Evolutionary conservation across 495 filamentous ascomycete species (phyloP), one percentile per base, ranked within the genome.

Genomic region (Podospora conica): DNA sequence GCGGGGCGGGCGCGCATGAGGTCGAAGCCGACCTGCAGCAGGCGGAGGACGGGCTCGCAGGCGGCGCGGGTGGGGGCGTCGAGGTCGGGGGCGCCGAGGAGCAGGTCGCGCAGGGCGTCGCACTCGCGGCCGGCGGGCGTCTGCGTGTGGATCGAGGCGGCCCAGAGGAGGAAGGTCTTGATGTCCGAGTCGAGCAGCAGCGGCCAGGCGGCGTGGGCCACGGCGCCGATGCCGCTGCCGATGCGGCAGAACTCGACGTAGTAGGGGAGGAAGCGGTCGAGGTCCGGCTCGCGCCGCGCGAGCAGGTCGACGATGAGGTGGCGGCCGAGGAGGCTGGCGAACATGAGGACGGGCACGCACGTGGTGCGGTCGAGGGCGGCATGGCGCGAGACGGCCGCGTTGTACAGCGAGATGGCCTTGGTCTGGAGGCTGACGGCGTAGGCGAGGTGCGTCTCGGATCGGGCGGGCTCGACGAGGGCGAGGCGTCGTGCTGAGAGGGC

Each of bases 351-450:
- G 21, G 75, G 69, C 1, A 73, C 71, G 66, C 77, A 78, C 68
- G 78, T 78, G 28, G 62, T 65, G 28, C 69, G 60, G 70, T 78
- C 66, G 21, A 79, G 66, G 24, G 68, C 61, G 3, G 71, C 68
- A 18, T 8, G 40, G 29, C 58, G 68, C 12, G 71, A 65, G 4
- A 62, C 68, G 18, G 69, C 67, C 11, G 65, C 65, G 68, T 79
- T 79, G 68, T 76, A 79, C 23, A 79, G 68, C 12, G 71, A 76
- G 40, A 79, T 70, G 3, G 76, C 77, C 8, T 69, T 73, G 1
- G 74, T 78, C 54, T 79, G 77, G 18, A 78, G 66, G 4, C 64
- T 63, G 11, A 76, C 72, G 28, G 77, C 72, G 29, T 66, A 68
- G 21, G 70, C 60, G 60, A 71, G 62, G 56, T 76, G 75, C 29